Conservation (phyloP, 1,284 basidiomycete genomes). For the Agroathelia rolfsii region DNA sequence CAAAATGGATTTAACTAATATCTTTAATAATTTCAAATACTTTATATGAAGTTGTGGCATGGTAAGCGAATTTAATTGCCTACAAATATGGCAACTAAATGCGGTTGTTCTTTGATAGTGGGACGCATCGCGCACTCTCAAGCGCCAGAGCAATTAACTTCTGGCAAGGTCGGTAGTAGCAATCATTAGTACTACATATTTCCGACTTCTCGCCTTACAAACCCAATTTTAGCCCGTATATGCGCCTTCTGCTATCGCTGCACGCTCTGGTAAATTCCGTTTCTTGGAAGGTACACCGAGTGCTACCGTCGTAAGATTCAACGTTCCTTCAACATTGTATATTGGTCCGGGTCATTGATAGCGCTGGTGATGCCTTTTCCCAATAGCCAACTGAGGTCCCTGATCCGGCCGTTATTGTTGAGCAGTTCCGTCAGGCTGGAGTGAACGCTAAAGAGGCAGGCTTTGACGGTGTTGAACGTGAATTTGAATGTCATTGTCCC, state of each 20-base stretch:
- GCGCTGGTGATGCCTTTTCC: neutral
- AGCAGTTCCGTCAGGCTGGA: constrained; percentile 28
- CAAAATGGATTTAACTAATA: too few species aligned
- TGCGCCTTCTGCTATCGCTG: constrained; percentile 28
- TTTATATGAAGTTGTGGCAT: too few species aligned
- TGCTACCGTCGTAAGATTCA: constrained; percentile 1
- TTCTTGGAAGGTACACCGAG: constrained; percentile 17
- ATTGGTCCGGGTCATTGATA: neutral
- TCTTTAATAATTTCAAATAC: too few species aligned
- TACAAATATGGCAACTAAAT: too few species aligned
- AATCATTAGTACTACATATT: too few species aligned
- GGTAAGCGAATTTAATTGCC: too few species aligned
- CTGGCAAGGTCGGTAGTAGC: too few species aligned
- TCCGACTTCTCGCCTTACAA: too few species aligned
- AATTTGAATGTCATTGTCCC: neutral
- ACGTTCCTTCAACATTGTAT: neutral
- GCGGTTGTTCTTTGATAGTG: too few species aligned
- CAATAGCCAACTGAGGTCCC: constrained; percentile 15
- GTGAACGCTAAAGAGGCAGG: constrained; percentile 34
- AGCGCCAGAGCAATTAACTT: too few species aligned
- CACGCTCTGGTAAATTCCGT: constrained; percentile 29
- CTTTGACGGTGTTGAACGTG: constrained; percentile 38
- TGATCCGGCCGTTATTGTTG: constrained; percentile 20
- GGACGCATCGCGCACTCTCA: too few species aligned
- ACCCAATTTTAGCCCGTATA: constrained; percentile 28